phyloP scores from a whole-genome alignment of 139 green algal genomes.

The Chlorella sp. region DNA sequence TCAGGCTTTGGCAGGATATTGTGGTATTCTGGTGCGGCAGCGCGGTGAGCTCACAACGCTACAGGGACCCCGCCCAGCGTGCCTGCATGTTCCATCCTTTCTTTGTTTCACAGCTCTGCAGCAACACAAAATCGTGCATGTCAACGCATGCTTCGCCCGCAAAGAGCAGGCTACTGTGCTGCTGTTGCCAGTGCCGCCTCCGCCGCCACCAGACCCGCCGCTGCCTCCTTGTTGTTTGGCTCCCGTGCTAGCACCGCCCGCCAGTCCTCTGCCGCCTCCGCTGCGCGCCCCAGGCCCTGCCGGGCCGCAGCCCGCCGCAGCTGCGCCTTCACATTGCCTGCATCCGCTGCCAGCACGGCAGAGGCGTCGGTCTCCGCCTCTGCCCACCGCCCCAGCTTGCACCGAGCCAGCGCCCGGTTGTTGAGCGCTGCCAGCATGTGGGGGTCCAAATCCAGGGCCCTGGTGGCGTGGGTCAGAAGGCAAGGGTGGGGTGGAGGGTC shows the following conservation, averaged over 20 bases:
- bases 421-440: constrained; percentile 62
- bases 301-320: constrained; percentile 65
- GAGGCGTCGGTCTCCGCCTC: constrained; percentile 68
- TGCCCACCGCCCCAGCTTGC: constrained; percentile 67
- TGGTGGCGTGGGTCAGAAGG: not conserved
- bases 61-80: too few species aligned
- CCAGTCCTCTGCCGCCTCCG: constrained; percentile 51
- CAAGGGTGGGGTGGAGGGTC: not conserved
- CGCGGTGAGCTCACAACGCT: too few species aligned
- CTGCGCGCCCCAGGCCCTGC: constrained; percentile 34
- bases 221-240: constrained; percentile 69
- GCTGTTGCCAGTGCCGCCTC: not conserved
- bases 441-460: constrained; percentile 66
- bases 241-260: constrained; percentile 53
- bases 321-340: constrained; percentile 80
- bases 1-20: too few species aligned
- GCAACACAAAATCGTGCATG: too few species aligned
- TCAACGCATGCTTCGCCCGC: too few species aligned
- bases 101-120: too few species aligned
- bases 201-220: constrained; percentile 32
- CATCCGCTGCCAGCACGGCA: constrained; percentile 61
- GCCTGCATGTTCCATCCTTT: too few species aligned
- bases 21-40: too few species aligned
- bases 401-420: constrained; percentile 81
- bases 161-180: too few species aligned